Evolutionary conservation across 495 filamentous ascomycete genomes (phyloP).

Genomic region (Bathelium albidoporum): DNA sequence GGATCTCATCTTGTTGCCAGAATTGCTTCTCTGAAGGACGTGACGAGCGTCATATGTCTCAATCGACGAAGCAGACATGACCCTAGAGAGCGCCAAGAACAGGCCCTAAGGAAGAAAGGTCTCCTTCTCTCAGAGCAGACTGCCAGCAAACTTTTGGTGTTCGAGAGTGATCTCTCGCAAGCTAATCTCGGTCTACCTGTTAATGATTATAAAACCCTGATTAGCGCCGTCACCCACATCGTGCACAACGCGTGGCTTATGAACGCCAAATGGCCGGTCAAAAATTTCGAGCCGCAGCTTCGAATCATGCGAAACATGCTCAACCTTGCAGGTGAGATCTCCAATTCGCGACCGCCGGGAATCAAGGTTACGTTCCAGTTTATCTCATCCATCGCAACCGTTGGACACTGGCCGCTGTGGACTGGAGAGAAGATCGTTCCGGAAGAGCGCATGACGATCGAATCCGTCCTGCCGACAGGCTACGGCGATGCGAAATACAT

Average conservation of each 20-base stretch:
- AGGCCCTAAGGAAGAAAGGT: conserved; percentile 30
- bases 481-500: conserved; percentile 14
- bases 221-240: conserved; percentile 41
- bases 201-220: conserved; percentile 25
- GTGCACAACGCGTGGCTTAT: conserved; percentile 46
- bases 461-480: conserved; percentile 8
- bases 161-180: conserved; percentile 39
- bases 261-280: conserved; percentile 27
- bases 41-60: conserved; percentile 38
- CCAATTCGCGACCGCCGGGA: conserved; percentile 10
- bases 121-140: conserved; percentile 24
- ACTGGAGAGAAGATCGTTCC: conserved; percentile 16
- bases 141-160: conserved; percentile 34
- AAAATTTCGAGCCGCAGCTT: conserved; percentile 43
- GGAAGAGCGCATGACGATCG: conserved; percentile 6
- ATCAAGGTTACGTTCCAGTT: conserved; percentile 40
- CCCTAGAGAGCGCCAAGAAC: conserved; percentile 28
- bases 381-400: conserved; percentile 44
- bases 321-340: conserved; percentile 34
- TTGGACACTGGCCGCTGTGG: conserved; percentile 35
- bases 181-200: conserved; percentile 37
- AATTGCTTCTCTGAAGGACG: conserved; percentile 25
- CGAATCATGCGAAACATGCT: conserved; percentile 37
- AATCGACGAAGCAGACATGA: conserved; percentile 32
- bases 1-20: conserved; percentile 37